Base-by-base conservation (phyloP, 352 stramenopile species). In the Halophytophthora polymorphica region DNA sequence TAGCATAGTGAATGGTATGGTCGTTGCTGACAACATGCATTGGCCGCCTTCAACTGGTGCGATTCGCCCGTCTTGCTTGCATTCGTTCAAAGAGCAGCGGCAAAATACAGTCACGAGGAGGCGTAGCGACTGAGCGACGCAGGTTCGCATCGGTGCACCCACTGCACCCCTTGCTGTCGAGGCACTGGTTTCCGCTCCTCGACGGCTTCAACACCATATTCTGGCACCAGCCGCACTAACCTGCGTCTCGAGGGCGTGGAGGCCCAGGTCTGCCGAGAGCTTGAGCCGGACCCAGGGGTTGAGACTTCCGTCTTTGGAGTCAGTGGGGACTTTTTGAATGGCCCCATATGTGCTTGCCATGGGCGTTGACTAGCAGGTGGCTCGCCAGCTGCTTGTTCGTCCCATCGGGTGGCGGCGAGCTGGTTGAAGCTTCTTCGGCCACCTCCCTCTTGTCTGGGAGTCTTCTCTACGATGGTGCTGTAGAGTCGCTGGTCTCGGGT, bases 171-270 rank as follows among this genome's bases (percentile, higher is more conserved):
- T 2, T 44, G 45, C 0, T 40, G 50, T 13, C 31, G 46, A 0
- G 40, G 46, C n/a, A 66, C 42, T 11, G 58, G 58, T 50, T 50
- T 50, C 17, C 46, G 46, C 19, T 58, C 52, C 37, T 62, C 41
- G 14, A 58, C 50, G n/a, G 53, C 53, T 28, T 58, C 43, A 2
- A 47, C 41, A 23, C 8, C 41, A 34, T 66, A 45, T 50, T 53
- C 45, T 10, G 58, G 58, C 11, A 42, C 58, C 42, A 66, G 36
- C 41, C 47, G 53, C 15, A 62, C 50, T 12, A 37, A 12, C 6
- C 29, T 42, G 2, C 35, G 50, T 14, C 45, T 43, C 3, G 46
- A 53, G 51, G 53, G 58, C 21, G 58, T 66, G 15, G 53, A 28
- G 3, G 43, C 40, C 52, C 58, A 61, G 2, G 29, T 57, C 29